Evolutionary conservation across 768 basidiomycete species (phyloP).

Genomic region (Kwoniella sp.): DNA sequence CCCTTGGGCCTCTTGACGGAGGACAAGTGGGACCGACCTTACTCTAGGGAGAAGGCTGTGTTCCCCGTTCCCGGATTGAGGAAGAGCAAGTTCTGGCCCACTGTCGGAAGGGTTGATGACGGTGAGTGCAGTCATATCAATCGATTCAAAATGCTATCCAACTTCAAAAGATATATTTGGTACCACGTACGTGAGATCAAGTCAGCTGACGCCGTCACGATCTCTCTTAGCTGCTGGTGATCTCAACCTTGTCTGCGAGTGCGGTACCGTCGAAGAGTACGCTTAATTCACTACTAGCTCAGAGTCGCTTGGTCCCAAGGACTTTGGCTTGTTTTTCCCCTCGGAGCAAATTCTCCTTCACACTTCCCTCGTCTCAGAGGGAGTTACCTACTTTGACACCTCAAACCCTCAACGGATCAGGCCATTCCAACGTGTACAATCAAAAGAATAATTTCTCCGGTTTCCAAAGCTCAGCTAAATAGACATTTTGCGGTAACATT

Average conservation of each 20-base stretch:
- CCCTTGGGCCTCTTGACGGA: constrained; percentile 75
- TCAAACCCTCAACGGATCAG: constrained; percentile 14
- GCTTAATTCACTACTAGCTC: constrained; percentile 23
- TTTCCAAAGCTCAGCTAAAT: too few species aligned
- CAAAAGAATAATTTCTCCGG: background rate
- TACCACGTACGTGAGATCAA: too few species aligned
- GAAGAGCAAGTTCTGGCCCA: constrained; percentile 96
- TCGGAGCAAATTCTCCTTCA: too few species aligned
- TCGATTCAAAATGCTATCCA: too few species aligned
- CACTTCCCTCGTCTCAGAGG: too few species aligned
- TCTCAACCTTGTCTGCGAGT: constrained; percentile 68
- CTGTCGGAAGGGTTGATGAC: constrained; percentile 88
- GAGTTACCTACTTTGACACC: too few species aligned
- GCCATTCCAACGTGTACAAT: background rate
- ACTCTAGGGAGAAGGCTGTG: constrained; percentile 84
- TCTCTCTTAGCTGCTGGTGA: constrained; percentile 77
- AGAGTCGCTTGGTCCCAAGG: too few species aligned
- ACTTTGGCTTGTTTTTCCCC: too few species aligned
- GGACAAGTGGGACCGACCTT: constrained; percentile 88
- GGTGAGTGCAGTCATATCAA: too few species aligned
- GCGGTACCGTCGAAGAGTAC: constrained; percentile 57
- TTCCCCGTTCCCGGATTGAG: constrained; percentile 81
- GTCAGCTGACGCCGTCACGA: background rate
- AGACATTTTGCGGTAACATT: too few species aligned
- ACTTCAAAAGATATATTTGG: too few species aligned